These are phyloP conservation scores for Chlorella sp. DNA, from an alignment of 139 green algal genomes.

Conservation along the genomic window DNA sequence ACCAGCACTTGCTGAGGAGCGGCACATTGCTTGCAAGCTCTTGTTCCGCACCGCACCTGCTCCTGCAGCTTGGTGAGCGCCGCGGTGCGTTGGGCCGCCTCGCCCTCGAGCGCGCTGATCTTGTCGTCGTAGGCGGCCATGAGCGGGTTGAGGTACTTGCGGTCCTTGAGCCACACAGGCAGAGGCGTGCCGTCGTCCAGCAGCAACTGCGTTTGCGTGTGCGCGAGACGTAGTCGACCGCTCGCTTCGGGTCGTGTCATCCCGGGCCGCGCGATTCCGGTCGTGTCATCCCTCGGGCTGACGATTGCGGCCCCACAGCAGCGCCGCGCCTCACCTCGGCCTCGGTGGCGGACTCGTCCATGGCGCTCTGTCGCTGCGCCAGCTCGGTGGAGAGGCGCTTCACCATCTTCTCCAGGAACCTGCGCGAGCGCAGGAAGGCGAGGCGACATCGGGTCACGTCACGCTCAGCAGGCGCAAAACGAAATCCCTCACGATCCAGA, in stretches of 20 bases:
- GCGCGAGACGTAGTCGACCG: too few species aligned
- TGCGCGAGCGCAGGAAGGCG: conserved; percentile 2
- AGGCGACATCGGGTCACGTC: neutral
- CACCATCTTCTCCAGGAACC: conserved; percentile 50
- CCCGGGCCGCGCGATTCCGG: too few species aligned
- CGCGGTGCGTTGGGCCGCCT: conserved; percentile 18
- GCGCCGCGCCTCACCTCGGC: too few species aligned
- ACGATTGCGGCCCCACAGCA: too few species aligned
- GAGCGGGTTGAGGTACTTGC: conserved; percentile 29
- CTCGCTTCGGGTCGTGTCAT: too few species aligned
- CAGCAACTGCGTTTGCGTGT: neutral
- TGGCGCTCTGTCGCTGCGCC: conserved; percentile 1
- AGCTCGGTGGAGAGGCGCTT: conserved; percentile 40
- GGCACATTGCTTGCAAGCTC: neutral
- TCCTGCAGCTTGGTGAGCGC: conserved; percentile 13
- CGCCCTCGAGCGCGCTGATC: conserved; percentile 17
- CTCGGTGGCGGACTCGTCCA: neutral
- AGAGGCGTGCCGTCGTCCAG: conserved; percentile 2
- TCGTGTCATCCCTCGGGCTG: too few species aligned
- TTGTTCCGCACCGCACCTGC: conserved; percentile 20
- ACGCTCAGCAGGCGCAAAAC: neutral
- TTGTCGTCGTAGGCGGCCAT: conserved; percentile 40
- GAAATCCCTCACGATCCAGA: neutral
- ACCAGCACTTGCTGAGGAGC: neutral
- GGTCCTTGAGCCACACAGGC: conserved; percentile 21